Evolutionary conservation across 2,329 filamentous ascomycete species (phyloP), one percentile per base, ranked within the genome.

Genomic region (Ceratocystis destructans): DNA sequence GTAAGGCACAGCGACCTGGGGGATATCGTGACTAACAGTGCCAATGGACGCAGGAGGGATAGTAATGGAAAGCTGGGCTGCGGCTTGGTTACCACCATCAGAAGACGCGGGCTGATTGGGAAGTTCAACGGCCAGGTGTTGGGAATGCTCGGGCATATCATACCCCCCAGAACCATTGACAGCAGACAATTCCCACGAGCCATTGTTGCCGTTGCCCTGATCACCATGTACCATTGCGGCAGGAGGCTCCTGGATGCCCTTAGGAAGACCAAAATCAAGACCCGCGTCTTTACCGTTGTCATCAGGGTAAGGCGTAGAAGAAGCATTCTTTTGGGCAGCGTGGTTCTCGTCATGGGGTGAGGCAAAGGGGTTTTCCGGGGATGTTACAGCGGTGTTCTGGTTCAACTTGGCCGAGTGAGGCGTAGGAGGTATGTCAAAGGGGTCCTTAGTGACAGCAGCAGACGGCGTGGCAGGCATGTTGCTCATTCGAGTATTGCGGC

Each of bases 401-500:
- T 57, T 62, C 37, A 62, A 17, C 22, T 61, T 61, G 20, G 61
- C 37, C 17, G 65, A 37, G 28, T 50, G 41, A 62, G 67, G 61
- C 44, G 64, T 64, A n/a, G 66, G 66, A 15, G 61, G 65, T 4
- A 67, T 55, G 5, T 68, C 64, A 37, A 66, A 68, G 28, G 66
- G 66, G 33, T 66, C 66, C 59, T 68, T 68, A 5, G 64, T 64
- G 7, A 64, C 46, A 20, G 55, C 41, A 33, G 63, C 22, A 20
- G 65, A 50, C 48, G 76, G 74, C 31, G 76, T 77, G 69, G 76
- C 76, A 20, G 79, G 77, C 20, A 80, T 70, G 0, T 81, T 82
- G 69, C 79, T 79, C 66, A 76, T 62, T 17, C 70, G 70, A 46
- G 73, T 67, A 75, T 78, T 69, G 72, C 75, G 70, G 72, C 75